Conservation (phyloP, 169 alveolate species). For the Toxoplasma gondii region DNA sequence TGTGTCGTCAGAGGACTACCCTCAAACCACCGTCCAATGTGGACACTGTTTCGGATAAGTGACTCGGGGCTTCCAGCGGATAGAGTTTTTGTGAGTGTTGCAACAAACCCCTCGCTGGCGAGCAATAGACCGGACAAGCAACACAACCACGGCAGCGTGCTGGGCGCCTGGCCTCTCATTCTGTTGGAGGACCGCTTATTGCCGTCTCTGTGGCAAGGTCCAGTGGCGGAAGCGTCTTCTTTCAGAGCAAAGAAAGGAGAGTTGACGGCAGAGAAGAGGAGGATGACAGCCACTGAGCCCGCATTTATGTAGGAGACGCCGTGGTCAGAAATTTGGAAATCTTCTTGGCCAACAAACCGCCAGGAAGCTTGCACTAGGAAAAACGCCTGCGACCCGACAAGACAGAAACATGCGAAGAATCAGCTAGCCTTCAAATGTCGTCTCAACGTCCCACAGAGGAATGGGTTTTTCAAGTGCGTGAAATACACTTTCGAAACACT, state of each 20-base stretch:
- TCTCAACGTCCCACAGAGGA: too few relatives aligned
- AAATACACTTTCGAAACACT: too few relatives aligned
- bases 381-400: not conserved
- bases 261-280: not conserved
- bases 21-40: not conserved
- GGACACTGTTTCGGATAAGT: not conserved
- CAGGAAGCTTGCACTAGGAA: conserved; percentile 10
- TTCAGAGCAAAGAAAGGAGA: not conserved
- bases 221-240: not conserved
- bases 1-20: not conserved
- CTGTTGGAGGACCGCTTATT: not conserved
- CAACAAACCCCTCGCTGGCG: conserved; percentile 7
- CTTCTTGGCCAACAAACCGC: conserved; percentile 34
- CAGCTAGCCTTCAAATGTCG: not conserved
- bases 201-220: not conserved
- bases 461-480: too few relatives aligned
- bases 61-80: not conserved
- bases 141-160: not conserved
- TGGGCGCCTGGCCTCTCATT: not conserved
- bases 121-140: not conserved
- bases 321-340: not conserved
- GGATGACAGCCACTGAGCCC: not conserved
- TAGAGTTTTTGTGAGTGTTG: not conserved
- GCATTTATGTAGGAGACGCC: conserved; percentile 5
- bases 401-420: not conserved